phyloP scores from a whole-genome alignment of 2,329 filamentous ascomycete species.

The Aspergillus uvarum region DNA sequence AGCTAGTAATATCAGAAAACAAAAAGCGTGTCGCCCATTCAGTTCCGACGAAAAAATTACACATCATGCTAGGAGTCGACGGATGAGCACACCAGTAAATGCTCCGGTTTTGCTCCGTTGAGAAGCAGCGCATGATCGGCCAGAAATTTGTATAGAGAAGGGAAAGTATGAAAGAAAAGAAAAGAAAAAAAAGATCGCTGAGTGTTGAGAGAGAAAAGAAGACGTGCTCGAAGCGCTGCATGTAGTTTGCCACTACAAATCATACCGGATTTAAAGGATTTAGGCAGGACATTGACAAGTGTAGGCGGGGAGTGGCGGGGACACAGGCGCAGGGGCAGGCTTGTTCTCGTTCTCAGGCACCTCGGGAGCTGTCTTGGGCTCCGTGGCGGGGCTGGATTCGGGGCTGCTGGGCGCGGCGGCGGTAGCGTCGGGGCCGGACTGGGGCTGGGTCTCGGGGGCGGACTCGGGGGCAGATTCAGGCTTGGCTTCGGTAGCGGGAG shows the following conservation, averaged over 20 bases:
- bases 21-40: no score
- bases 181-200: no score
- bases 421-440: not conserved
- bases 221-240: no score
- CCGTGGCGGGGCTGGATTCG: not conserved
- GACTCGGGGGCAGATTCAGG: constrained; percentile 9
- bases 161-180: not conserved
- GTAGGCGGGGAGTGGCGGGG: not conserved
- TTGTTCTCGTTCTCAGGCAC: not conserved
- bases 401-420: no score
- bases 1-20: no score
- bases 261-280: not conserved
- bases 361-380: not conserved
- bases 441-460: constrained; percentile 1
- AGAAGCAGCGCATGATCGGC: not conserved
- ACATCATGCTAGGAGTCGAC: no score
- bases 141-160: constrained; percentile 4
- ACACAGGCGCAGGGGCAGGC: not conserved
- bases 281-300: constrained; percentile 10
- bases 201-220: no score
- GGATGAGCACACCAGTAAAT: no score
- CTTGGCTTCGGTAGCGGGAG: constrained; percentile 1
- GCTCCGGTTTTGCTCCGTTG: not conserved
- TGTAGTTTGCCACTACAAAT: no score
- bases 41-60: no score